Evolutionary conservation across 2,329 filamentous ascomycete species (phyloP).

Genomic region (Alternaria sp.): DNA sequence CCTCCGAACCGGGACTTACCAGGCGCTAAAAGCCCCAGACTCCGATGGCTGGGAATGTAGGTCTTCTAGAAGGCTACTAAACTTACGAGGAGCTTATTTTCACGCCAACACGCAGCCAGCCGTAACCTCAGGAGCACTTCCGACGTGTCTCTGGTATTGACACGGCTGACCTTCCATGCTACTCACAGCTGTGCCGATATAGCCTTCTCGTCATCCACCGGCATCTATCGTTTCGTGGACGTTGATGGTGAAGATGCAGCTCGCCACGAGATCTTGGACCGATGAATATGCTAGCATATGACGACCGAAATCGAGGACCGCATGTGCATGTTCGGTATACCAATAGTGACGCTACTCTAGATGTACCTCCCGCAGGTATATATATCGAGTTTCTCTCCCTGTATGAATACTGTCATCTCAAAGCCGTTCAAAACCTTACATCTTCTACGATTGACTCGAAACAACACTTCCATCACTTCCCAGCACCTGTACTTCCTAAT

Average conservation of each 20-base stretch:
- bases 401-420: neutral
- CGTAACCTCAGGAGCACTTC: neutral
- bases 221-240: neutral
- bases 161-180: neutral
- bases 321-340: neutral
- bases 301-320: neutral
- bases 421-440: neutral
- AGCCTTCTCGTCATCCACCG: neutral
- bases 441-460: neutral
- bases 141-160: neutral
- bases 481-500: neutral
- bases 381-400: neutral
- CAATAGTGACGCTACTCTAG: neutral
- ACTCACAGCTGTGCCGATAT: neutral
- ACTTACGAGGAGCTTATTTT: neutral
- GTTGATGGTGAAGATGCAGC: neutral
- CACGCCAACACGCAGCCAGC: neutral
- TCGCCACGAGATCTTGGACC: neutral
- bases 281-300: neutral
- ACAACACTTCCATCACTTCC: neutral
- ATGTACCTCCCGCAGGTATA: neutral
- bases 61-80: neutral
- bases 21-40: neutral
- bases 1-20: neutral
- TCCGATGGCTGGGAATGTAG: neutral